Conservation (phyloP, 306 rosid species). For the Quercus mongolica region DNA sequence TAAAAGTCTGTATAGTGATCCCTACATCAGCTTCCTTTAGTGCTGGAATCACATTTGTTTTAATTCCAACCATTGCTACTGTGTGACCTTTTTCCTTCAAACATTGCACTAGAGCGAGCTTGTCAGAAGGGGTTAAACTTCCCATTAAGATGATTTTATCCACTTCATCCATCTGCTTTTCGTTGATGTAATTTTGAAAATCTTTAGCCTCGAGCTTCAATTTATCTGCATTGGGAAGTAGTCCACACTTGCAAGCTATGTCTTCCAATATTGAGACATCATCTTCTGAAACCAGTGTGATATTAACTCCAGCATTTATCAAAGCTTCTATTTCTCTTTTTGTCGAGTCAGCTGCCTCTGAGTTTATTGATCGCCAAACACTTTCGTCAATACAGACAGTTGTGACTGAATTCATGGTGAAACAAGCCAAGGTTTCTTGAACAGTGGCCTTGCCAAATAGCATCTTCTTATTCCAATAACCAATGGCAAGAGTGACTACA, state of each 20-base stretch:
- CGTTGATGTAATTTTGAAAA: background rate
- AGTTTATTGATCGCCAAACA: background rate
- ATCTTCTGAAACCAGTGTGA: constrained; percentile 14
- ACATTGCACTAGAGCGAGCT: constrained; percentile 3
- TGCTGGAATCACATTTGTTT: constrained; percentile 4
- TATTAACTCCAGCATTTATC: background rate
- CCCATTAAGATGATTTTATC: constrained; percentile 14
- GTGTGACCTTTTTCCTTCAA: constrained; percentile 3
- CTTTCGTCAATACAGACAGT: constrained; percentile 7
- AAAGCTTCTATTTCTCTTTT: background rate
- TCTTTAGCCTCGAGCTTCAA: background rate
- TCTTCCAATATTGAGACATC: background rate
- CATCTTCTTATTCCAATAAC: constrained; percentile 5
- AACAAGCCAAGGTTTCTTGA: background rate
- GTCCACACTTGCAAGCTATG: background rate
- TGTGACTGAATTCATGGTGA: constrained; percentile 4
- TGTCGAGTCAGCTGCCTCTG: background rate
- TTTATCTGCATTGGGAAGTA: background rate
- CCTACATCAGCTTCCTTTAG: constrained; percentile 27
- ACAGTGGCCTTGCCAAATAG: background rate
- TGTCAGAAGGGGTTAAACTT: background rate
- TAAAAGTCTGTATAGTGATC: background rate
- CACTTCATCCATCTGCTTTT: constrained; percentile 9
- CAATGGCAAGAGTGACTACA: background rate
- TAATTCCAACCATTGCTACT: constrained; percentile 12